Evolutionary conservation across 2,329 filamentous ascomycete species (phyloP).

Genomic region (Paraconiothyrium brasiliense): DNA sequence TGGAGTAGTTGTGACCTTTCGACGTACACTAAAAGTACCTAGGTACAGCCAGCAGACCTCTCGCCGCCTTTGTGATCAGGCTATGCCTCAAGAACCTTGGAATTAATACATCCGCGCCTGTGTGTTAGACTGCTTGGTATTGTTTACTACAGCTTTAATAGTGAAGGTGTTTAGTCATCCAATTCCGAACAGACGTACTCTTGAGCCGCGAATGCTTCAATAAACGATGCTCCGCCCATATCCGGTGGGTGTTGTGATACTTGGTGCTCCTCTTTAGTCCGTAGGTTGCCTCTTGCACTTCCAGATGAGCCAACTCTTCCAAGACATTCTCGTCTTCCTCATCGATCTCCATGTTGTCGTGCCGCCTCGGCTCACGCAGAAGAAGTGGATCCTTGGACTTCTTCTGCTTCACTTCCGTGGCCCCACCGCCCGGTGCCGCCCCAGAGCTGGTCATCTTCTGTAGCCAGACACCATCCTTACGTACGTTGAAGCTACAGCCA

Average conservation of each 20-base stretch:
- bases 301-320: neutral
- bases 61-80: too few species aligned
- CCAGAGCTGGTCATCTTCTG: neutral
- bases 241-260: neutral
- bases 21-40: too few species aligned
- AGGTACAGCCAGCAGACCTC: too few species aligned
- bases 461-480: neutral
- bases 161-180: too few species aligned
- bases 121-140: too few species aligned
- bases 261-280: constrained; percentile 2
- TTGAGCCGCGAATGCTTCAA: neutral
- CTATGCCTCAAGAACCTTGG: too few species aligned
- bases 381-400: constrained; percentile 1
- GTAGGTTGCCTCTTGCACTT: neutral
- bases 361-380: neutral
- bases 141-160: too few species aligned
- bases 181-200: neutral
- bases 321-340: neutral
- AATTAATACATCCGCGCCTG: too few species aligned
- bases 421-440: neutral
- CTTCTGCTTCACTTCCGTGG: neutral
- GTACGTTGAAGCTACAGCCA: neutral
- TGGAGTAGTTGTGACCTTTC: too few species aligned
- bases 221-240: too few species aligned
- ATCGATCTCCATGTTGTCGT: neutral